Percentiles rank a stretch among this genome's conserved stretches.
phyloP scores from a whole-genome alignment of 1,284 basidiomycete species.

The Rhodofomes roseus region DNA sequence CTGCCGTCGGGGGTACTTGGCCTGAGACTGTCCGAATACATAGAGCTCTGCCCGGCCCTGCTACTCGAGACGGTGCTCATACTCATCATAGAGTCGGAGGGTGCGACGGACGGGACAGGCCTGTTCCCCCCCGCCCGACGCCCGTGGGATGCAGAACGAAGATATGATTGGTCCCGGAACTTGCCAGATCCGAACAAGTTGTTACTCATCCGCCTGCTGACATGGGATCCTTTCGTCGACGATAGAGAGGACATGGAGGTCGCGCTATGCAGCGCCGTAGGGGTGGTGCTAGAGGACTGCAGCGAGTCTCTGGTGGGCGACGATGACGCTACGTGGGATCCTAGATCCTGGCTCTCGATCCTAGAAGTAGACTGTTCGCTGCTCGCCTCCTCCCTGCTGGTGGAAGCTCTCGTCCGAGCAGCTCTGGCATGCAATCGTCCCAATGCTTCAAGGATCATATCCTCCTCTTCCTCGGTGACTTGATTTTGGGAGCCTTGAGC shows the following conservation, averaged over 20 bases:
- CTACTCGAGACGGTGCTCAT: slow-evolving; percentile 29
- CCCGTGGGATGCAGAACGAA: slow-evolving; percentile 47
- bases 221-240: slow-evolving; percentile 28
- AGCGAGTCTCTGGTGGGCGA: slow-evolving; percentile 35
- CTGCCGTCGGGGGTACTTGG: slow-evolving; percentile 52
- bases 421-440: slow-evolving; percentile 47
- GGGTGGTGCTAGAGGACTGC: slow-evolving; percentile 40
- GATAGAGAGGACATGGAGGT: slow-evolving; percentile 41
- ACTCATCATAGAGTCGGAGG: slow-evolving; percentile 43
- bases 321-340: slow-evolving; percentile 22
- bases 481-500: slow-evolving; percentile 61
- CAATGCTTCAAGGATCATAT: slow-evolving; percentile 74
- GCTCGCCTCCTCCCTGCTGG: slow-evolving; percentile 8
- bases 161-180: slow-evolving; percentile 67
- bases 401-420: slow-evolving; percentile 11
- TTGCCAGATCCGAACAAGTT: slow-evolving; percentile 79
- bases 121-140: slow-evolving; percentile 44
- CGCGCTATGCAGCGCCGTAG: slow-evolving; percentile 33
- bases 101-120: slow-evolving; percentile 46
- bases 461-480: slow-evolving; percentile 76
- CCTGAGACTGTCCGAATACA: slow-evolving; percentile 44
- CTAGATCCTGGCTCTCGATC: slow-evolving; percentile 33
- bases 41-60: slow-evolving; percentile 34
- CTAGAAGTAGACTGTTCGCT: slow-evolving; percentile 10
- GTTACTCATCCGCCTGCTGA: slow-evolving; percentile 72